Base-by-base conservation (phyloP, 2,329 filamentous ascomycete species). In the Capronia epimyces region DNA sequence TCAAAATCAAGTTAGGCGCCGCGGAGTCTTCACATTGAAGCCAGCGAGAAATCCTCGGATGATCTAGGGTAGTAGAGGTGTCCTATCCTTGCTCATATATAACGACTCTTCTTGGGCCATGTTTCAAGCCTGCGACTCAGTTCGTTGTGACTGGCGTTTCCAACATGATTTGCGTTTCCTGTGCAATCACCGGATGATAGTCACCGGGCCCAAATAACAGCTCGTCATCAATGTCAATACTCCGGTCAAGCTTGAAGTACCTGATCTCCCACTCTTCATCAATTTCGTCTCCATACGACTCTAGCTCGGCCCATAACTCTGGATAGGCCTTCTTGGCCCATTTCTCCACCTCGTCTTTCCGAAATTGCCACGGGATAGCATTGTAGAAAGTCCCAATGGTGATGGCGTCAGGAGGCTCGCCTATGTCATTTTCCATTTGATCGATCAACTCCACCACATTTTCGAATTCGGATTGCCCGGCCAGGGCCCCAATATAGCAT, bases 361-460 rank as follows among this genome's bases (percentile, higher is more conserved):
- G 76, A 46, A 77, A 75, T 52, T 78, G 76, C 51, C 78, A 80
- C 2, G 80, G 82, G 2, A 89, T 76, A 8, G 81, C 83, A 61
- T 91, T 93, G 67, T 87, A 89, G 52, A 89, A 75, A 21, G 84
- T 79, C 13, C 83, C 88, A 42, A 95, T 73, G 24, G 86, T 84
- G 64, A 81, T 77, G 24, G 75, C 70, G 64, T 86, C 82, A n/a
- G 86, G 84, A 55, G 75, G 75, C 50, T 81, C 74, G 9, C 86
- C 87, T 49, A 83, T 79, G 50, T 81, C 80, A 43, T 74, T 73
- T 58, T 84, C 77, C 72, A 87, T 87, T 24, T 79, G 76, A 58
- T 82, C 75, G 37, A 95, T 73, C 27, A 87, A 72, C 50, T 75
- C 71, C 60, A 82, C 79, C 2, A 83, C 83, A 60, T 86, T 82